Percentiles rank a stretch among this genome's conserved stretches.
Evolutionary conservation across 352 stramenopile species (phyloP).

Genomic region (Albugo candida): DNA sequence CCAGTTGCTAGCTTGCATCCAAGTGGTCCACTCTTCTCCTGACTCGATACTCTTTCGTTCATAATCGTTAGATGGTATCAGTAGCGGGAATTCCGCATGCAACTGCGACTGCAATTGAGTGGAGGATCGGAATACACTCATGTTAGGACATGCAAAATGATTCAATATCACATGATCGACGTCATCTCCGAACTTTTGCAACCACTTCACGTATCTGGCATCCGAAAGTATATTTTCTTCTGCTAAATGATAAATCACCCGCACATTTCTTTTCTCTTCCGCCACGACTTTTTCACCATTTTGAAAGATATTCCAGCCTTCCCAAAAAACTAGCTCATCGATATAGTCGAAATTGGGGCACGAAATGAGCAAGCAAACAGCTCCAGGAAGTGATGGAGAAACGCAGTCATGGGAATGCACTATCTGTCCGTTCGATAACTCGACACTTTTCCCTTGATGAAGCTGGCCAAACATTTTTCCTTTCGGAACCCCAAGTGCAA

Average conservation of each 20-base stretch:
- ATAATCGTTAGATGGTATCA: constrained; percentile 23
- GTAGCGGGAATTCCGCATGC: constrained; percentile 33
- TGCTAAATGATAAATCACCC: constrained; percentile 44
- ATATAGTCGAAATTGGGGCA: constrained; percentile 46
- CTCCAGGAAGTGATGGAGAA: constrained; percentile 29
- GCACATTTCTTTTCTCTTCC: constrained; percentile 23
- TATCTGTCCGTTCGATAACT: constrained; percentile 31
- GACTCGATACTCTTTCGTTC: background rate
- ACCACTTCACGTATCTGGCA: constrained; percentile 38
- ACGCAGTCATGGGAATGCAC: constrained; percentile 54
- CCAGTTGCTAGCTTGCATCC: constrained; percentile 11
- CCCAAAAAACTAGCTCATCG: constrained; percentile 21
- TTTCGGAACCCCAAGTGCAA: constrained; percentile 48
- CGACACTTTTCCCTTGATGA: constrained; percentile 62
- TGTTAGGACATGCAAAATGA: constrained; percentile 23
- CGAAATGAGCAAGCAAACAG: constrained; percentile 26
- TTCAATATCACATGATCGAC: constrained; percentile 41
- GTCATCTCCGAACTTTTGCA: constrained; percentile 25
- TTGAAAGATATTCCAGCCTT: constrained; percentile 1
- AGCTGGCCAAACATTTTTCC: constrained; percentile 58
- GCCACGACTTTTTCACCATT: background rate
- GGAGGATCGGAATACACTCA: constrained; percentile 55
- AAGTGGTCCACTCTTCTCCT: background rate
- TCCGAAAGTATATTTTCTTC: constrained; percentile 22
- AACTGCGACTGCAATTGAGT: constrained; percentile 51